phyloP scores from a whole-genome alignment of 2,329 filamentous ascomycete genomes.

The Aureobasidium uvarum region DNA sequence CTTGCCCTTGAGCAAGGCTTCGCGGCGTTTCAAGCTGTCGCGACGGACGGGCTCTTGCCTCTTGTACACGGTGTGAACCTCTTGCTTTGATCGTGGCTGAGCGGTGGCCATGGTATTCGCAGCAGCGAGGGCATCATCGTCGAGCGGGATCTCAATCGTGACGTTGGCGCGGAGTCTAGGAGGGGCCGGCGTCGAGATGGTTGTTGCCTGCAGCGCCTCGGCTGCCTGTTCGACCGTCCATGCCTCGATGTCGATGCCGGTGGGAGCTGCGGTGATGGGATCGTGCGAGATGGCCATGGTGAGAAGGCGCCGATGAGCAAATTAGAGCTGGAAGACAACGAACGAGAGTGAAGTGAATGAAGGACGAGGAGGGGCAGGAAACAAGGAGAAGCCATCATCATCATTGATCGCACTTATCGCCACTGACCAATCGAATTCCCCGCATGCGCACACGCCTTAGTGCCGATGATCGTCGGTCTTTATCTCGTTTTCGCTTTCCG shows the following conservation, averaged over 20 bases:
- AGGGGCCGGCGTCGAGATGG: slow-evolving; percentile 40
- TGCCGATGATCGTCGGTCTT: slow-evolving; percentile 17
- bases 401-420: slow-evolving; percentile 7
- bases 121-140: slow-evolving; percentile 47
- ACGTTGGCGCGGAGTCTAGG: slow-evolving; percentile 52
- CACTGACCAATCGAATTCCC: slow-evolving; percentile 20
- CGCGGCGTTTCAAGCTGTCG: slow-evolving; percentile 65
- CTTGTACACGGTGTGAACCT: slow-evolving; percentile 49
- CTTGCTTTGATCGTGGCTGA: slow-evolving; percentile 31
- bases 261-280: slow-evolving; percentile 6
- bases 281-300: slow-evolving; percentile 25
- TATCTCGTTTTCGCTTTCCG: slow-evolving; percentile 10
- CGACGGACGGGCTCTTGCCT: slow-evolving; percentile 57
- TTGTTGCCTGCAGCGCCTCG: slow-evolving; percentile 43
- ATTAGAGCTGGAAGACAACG: background rate
- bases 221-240: slow-evolving; percentile 50
- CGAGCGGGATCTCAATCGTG: slow-evolving; percentile 72
- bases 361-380: slow-evolving; percentile 1
- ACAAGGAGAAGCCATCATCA: slow-evolving; percentile 18
- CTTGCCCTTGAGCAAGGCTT: slow-evolving; percentile 80
- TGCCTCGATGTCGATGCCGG: slow-evolving; percentile 41
- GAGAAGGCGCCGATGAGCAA: background rate
- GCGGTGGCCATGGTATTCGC: slow-evolving; percentile 28
- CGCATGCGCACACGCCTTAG: slow-evolving; percentile 8
- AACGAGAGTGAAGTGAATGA: background rate